These are phyloP conservation scores for Sporobolomyces phaffii DNA, from an alignment of 768 basidiomycete genomes.

Conservation along the genomic window DNA sequence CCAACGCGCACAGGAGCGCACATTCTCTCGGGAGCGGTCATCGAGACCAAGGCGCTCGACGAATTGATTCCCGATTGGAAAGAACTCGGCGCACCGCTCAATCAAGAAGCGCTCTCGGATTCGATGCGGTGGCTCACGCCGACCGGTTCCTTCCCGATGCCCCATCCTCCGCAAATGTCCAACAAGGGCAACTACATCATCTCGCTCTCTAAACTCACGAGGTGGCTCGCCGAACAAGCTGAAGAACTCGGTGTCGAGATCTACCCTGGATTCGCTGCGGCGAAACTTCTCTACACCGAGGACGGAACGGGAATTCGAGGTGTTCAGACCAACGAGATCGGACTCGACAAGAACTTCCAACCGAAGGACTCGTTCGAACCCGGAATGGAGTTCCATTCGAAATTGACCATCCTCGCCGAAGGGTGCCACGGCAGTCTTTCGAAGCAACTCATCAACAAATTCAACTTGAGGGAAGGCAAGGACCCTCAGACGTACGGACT, in stretches of 20 bases:
- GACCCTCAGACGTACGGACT: slow-evolving; percentile 94
- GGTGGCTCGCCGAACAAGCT: slow-evolving; percentile 81
- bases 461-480: slow-evolving; percentile 60
- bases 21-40: slow-evolving; percentile 88
- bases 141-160: slow-evolving; percentile 66
- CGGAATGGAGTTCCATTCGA: slow-evolving; percentile 90
- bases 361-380: slow-evolving; percentile 87
- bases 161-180: slow-evolving; percentile 94
- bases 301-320: slow-evolving; percentile 64
- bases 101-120: slow-evolving; percentile 68
- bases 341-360: slow-evolving; percentile 66
- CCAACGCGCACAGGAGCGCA: slow-evolving; percentile 62
- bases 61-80: slow-evolving; percentile 86
- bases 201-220: slow-evolving; percentile 78
- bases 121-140: slow-evolving; percentile 79
- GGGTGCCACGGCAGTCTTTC: slow-evolving; percentile 89
- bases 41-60: slow-evolving; percentile 84
- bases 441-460: slow-evolving; percentile 68
- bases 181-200: slow-evolving; percentile 90
- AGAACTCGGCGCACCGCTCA: slow-evolving; percentile 66
- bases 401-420: slow-evolving; percentile 85
- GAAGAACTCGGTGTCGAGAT: slow-evolving; percentile 86
- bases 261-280: slow-evolving; percentile 94
- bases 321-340: slow-evolving; percentile 88
- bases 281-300: slow-evolving; percentile 65